Percentiles rank a stretch among this genome's conserved stretches.
Evolutionary conservation across 306 rosid species (phyloP).

Genomic region (Sechiopsis laciniata): DNA sequence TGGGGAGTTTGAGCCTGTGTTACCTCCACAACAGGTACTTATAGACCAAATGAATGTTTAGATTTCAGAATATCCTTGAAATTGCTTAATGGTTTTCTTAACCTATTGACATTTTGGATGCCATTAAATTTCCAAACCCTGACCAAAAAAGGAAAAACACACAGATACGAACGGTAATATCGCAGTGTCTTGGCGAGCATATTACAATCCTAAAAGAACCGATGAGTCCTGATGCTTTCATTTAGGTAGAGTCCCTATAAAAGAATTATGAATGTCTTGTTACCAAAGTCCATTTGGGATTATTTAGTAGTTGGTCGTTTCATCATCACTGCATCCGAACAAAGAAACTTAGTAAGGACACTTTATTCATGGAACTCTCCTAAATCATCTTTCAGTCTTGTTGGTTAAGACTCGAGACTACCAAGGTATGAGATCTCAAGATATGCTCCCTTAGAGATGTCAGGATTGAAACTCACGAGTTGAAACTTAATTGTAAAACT

Average conservation of each 20-base stretch:
- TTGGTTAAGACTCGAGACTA: too few relatives aligned
- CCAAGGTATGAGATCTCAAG: too few relatives aligned
- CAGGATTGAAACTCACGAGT: too few relatives aligned
- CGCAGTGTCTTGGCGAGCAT: background rate
- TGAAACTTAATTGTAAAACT: background rate
- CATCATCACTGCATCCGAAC: background rate
- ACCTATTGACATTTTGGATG: background rate
- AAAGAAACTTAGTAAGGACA: background rate
- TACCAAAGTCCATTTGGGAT: background rate
- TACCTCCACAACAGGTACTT: constrained; percentile 53
- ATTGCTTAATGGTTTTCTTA: background rate
- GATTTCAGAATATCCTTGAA: background rate
- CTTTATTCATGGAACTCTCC: background rate
- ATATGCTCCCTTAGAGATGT: too few relatives aligned
- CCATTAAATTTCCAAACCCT: background rate
- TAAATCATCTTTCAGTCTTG: background rate
- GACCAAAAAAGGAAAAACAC: background rate
- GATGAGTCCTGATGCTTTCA: background rate
- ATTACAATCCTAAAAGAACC: background rate
- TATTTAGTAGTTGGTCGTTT: background rate
- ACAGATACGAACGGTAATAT: background rate
- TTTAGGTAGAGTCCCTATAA: background rate
- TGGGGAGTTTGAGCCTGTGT: constrained; percentile 51
- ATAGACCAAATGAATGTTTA: background rate
- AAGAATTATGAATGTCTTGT: background rate